Evolutionary conservation across 106 monocot species (phyloP).

Genomic region (Alisma plantagoaquatica): DNA sequence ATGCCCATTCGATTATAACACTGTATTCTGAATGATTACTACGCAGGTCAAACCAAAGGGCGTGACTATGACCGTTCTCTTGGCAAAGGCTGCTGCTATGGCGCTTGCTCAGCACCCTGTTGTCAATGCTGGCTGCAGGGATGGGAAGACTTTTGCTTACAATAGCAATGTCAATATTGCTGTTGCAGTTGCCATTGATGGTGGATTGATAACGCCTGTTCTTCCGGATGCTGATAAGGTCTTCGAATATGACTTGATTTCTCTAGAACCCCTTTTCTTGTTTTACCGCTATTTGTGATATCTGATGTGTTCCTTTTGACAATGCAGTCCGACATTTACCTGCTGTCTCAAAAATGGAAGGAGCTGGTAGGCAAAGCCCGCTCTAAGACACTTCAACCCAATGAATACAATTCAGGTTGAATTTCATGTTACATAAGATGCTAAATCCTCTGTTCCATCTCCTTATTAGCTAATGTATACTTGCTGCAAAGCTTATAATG

Average conservation of each 20-base stretch:
- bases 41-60: conserved; percentile 84
- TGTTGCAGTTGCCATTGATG: conserved; percentile 94
- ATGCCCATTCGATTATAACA: background rate
- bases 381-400: conserved; percentile 75
- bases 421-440: background rate
- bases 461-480: too few relatives aligned
- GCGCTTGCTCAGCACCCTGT: conserved; percentile 86
- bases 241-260: background rate
- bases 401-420: conserved; percentile 90
- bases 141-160: conserved; percentile 86
- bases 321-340: conserved; percentile 80
- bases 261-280: background rate
- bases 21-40: background rate
- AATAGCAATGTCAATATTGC: conserved; percentile 80
- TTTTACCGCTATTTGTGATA: background rate
- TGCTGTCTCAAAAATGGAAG: conserved; percentile 92
- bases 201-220: conserved; percentile 95
- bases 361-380: conserved; percentile 78
- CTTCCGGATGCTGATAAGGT: conserved; percentile 98
- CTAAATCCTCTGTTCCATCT: too few relatives aligned
- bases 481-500: background rate
- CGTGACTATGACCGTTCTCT: conserved; percentile 85
- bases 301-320: background rate
- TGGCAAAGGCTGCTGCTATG: conserved; percentile 94
- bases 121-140: conserved; percentile 84